Conservation (phyloP, 805 yeast species). For the Monosporozyma solicola region DNA sequence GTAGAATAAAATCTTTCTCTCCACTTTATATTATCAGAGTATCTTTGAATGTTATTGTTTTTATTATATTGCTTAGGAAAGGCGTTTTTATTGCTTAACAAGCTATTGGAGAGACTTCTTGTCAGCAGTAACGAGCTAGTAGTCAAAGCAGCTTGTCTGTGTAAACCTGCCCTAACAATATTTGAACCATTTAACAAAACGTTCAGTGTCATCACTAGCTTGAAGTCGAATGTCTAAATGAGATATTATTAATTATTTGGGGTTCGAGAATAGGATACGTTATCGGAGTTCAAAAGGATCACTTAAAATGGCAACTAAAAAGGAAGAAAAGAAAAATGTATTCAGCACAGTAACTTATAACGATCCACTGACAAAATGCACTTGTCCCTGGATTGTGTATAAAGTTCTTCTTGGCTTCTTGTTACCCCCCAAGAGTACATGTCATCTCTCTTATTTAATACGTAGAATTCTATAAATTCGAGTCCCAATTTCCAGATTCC, state of each 20-base stretch:
- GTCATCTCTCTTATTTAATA: not conserved
- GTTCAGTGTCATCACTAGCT: not conserved
- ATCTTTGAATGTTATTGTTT: not conserved
- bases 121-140: not conserved
- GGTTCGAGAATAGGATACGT: not conserved
- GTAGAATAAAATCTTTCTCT: constrained; percentile 1
- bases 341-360: not conserved
- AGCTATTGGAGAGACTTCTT: not conserved
- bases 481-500: not conserved
- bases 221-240: not conserved
- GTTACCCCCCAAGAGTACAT: not conserved
- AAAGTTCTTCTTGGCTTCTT: too few relatives aligned
- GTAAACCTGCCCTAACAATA: not conserved
- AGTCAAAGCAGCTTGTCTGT: not conserved
- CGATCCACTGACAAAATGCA: not conserved
- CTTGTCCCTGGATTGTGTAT: not conserved
- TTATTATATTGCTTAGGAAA: not conserved
- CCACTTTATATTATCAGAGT: not conserved
- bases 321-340: not conserved
- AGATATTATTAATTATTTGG: not conserved
- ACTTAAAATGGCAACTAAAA: not conserved
- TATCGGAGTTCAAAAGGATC: not conserved
- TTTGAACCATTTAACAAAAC: not conserved
- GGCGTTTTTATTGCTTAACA: not conserved
- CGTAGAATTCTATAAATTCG: not conserved